Evolutionary conservation across 2,329 filamentous ascomycete species (phyloP).

Genomic region (Thyridium curvatum): DNA sequence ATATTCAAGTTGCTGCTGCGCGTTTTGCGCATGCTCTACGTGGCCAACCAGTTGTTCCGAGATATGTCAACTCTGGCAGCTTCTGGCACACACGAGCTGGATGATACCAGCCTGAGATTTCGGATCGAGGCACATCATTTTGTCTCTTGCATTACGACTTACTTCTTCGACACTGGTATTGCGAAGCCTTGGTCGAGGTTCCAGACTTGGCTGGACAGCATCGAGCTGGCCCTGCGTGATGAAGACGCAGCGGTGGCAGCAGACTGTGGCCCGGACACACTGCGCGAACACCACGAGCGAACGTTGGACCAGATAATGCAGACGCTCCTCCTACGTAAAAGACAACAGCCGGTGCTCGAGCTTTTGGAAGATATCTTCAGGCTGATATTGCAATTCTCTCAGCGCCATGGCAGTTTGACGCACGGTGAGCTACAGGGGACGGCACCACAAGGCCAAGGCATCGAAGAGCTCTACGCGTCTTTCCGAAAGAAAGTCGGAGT

Average conservation of each 20-base stretch:
- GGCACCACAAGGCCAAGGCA: slow-evolving; percentile 10
- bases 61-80: slow-evolving; percentile 30
- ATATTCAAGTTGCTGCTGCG: slow-evolving; percentile 78
- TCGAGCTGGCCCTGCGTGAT: slow-evolving; percentile 51
- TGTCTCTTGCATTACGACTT: slow-evolving; percentile 62
- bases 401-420: slow-evolving; percentile 14
- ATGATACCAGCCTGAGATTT: slow-evolving; percentile 50
- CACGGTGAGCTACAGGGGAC: no score
- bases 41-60: slow-evolving; percentile 59
- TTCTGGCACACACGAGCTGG: slow-evolving; percentile 18
- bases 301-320: slow-evolving; percentile 71
- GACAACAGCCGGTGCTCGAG: slow-evolving; percentile 66
- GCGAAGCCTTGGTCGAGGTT: slow-evolving; percentile 68
- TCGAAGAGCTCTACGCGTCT: slow-evolving; percentile 48
- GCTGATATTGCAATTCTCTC: slow-evolving; percentile 66
- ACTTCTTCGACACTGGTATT: slow-evolving; percentile 77
- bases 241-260: slow-evolving; percentile 17
- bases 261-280: slow-evolving; percentile 53
- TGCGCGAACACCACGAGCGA: slow-evolving; percentile 65
- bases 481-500: slow-evolving; percentile 69
- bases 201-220: slow-evolving; percentile 53
- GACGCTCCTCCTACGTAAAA: slow-evolving; percentile 64
- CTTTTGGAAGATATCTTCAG: slow-evolving; percentile 73
- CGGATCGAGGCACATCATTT: slow-evolving; percentile 76
- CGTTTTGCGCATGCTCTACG: slow-evolving; percentile 71